A percentile compares a stretch with the other conserved stretches of the same genome.
phyloP scores from a whole-genome alignment of 768 basidiomycete species.

The Auricularia auricula-judae region DNA sequence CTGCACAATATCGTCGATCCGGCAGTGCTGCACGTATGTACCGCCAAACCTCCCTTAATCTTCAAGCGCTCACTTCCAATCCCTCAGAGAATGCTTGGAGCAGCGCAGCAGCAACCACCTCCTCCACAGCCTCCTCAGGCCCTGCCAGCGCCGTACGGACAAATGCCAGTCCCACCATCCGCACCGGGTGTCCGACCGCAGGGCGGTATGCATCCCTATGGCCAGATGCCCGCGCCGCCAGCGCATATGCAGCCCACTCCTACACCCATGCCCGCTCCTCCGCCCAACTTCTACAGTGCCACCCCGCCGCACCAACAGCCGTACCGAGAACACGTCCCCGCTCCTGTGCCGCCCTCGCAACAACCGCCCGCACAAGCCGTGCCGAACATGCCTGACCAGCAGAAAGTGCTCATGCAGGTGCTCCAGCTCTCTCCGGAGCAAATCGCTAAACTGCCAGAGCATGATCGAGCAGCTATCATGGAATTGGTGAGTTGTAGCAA shows the following conservation, averaged over 20 bases:
- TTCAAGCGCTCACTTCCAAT: slow-evolving; percentile 21
- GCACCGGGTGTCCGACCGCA: slow-evolving; percentile 6
- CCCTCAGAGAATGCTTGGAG: slow-evolving; percentile 41
- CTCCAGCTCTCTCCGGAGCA: slow-evolving; percentile 72
- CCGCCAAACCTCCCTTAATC: not conserved
- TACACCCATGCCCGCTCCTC: slow-evolving; percentile 11
- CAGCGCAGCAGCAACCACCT: slow-evolving; percentile 16
- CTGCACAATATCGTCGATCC: slow-evolving; percentile 91
- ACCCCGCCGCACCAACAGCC: slow-evolving; percentile 7
- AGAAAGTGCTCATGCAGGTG: slow-evolving; percentile 84
- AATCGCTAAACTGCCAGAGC: slow-evolving; percentile 67
- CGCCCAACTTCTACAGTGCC: slow-evolving; percentile 16
- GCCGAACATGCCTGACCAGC: slow-evolving; percentile 14
- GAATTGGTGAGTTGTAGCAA: not conserved
- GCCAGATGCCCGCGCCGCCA: slow-evolving; percentile 3
- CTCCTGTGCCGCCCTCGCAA: slow-evolving; percentile 15
- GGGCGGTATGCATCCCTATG: slow-evolving; percentile 7
- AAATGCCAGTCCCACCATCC: not conserved
- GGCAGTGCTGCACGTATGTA: slow-evolving; percentile 60
- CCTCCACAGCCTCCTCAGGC: not conserved
- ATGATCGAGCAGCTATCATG: slow-evolving; percentile 61
- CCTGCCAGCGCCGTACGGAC: too few relatives aligned
- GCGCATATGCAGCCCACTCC: slow-evolving; percentile 5
- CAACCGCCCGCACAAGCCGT: slow-evolving; percentile 21
- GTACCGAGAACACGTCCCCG: slow-evolving; percentile 10